Evolutionary conservation across 2,329 filamentous ascomycete species (phyloP), one percentile per base, ranked within the genome.

Genomic region (Thielaviopsis musarum): DNA sequence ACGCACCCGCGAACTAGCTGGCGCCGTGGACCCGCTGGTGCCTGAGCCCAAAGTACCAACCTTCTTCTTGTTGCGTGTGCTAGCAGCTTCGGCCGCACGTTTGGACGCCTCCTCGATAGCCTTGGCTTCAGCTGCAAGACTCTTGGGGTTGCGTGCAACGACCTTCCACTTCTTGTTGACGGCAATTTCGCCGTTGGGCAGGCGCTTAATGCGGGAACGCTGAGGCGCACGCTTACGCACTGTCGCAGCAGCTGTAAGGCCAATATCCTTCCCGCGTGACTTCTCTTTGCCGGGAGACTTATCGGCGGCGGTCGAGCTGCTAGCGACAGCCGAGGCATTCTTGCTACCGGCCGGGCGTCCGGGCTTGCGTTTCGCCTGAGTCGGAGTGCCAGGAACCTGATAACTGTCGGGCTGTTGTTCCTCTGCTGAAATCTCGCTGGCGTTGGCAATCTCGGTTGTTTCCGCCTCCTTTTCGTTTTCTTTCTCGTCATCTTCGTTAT

Each of bases 301-400:
- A 12, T 66, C 65, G 10, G 60, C 60, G 0, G 62, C 65, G 6
- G 54, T 22, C 19, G 61, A 65, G 30, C 30, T 34, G 9, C 7
- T 34, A 34, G 30, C 30, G 10, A 12, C 30, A 34, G 30, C 10
- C 9, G 30, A 34, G 5, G 7, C 2, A 24, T 57, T 58, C 55
- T 61, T 62, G 45, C 58, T 58, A 7, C 19, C 45, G 51, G 55
- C 10, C 34, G 58, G 56, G 28, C 61, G 49, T 15, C 54, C 54
- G 56, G 49, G 62, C 60, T 58, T 58, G 22, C 52, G 45, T 17
- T 60, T 55, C 28, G 56, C 54, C n/a, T 60, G 59, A 1, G 61
- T 54, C 49, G 66, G 59, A 12, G 64, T 64, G n/a, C 65, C 62
- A 41, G 62, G 65, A 13, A 66, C 65, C 13, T 54, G 24, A 52